Conservation (phyloP, 441 rosid species). For the Pelargonium myrrhifolium region DNA sequence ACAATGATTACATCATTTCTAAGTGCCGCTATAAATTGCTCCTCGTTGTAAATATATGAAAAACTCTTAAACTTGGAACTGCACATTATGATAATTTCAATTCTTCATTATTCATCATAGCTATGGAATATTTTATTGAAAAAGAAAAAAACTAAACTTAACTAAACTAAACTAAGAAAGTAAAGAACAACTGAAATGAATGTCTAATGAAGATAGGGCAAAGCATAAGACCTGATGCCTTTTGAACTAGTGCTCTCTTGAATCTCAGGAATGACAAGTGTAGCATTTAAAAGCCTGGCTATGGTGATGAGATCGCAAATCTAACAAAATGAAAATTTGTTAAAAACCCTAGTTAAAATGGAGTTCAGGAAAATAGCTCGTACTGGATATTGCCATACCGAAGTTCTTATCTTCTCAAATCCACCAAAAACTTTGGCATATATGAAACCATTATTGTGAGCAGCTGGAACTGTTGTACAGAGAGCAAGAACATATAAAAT, state of each 20-base stretch:
- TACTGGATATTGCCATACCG: conserved; percentile 11
- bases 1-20: conserved; percentile 15
- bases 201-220: not conserved
- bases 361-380: too few species aligned
- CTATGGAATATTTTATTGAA: too few species aligned
- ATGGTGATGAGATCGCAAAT: conserved; percentile 17
- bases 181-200: not conserved
- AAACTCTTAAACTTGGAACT: conserved; percentile 19
- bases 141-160: too few species aligned
- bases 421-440: conserved; percentile 21
- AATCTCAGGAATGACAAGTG: conserved; percentile 22
- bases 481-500: not conserved
- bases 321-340: conserved; percentile 13
- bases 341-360: not conserved
- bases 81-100: not conserved
- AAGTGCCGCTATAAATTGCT: conserved; percentile 19
- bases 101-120: not conserved
- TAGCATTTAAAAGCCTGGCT: conserved; percentile 22
- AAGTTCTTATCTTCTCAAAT: conserved; percentile 21
- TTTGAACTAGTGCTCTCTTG: conserved; percentile 18
- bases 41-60: conserved; percentile 19
- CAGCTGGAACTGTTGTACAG: conserved; percentile 14
- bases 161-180: not conserved
- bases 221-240: conserved; percentile 18
- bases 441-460: conserved; percentile 18